phyloP scores from a whole-genome alignment of 805 yeast genomes.

The Candida morakotiae region DNA sequence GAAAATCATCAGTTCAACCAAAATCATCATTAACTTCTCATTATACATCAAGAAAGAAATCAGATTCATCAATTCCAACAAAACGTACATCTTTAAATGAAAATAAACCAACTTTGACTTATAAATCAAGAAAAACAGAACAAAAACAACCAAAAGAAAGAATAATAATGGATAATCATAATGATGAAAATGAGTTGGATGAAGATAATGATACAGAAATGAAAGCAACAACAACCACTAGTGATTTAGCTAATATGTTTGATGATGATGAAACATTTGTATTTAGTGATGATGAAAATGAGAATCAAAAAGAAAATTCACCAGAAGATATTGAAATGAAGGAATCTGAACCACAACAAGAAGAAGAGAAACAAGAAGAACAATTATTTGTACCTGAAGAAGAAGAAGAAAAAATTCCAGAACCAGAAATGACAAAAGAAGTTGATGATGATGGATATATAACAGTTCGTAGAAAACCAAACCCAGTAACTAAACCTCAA shows the following conservation, averaged over 20 bases:
- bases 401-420: slow-evolving; percentile 1
- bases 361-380: slow-evolving; percentile 1
- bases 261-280: slow-evolving; percentile 13
- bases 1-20: slow-evolving; percentile 15
- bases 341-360: background rate
- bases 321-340: background rate
- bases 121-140: slow-evolving; percentile 35
- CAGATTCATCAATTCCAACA: slow-evolving; percentile 4
- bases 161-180: slow-evolving; percentile 22
- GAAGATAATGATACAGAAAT: slow-evolving; percentile 10
- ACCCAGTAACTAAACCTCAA: slow-evolving; percentile 12
- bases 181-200: slow-evolving; percentile 13
- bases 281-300: slow-evolving; percentile 13
- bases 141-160: slow-evolving; percentile 29
- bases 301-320: slow-evolving; percentile 1
- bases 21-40: slow-evolving; percentile 10
- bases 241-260: slow-evolving; percentile 30
- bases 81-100: slow-evolving; percentile 14
- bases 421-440: slow-evolving; percentile 9
- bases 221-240: slow-evolving; percentile 4
- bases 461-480: slow-evolving; percentile 30
- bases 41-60: slow-evolving; percentile 17
- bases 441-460: slow-evolving; percentile 52
- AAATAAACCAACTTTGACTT: slow-evolving; percentile 16
- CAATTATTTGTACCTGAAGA: slow-evolving; percentile 3